A percentile compares a stretch with the other conserved stretches of the same genome.
These are phyloP conservation scores for Sugiyamaella marilandica DNA, from an alignment of 805 yeast species.

Conservation along the genomic window DNA sequence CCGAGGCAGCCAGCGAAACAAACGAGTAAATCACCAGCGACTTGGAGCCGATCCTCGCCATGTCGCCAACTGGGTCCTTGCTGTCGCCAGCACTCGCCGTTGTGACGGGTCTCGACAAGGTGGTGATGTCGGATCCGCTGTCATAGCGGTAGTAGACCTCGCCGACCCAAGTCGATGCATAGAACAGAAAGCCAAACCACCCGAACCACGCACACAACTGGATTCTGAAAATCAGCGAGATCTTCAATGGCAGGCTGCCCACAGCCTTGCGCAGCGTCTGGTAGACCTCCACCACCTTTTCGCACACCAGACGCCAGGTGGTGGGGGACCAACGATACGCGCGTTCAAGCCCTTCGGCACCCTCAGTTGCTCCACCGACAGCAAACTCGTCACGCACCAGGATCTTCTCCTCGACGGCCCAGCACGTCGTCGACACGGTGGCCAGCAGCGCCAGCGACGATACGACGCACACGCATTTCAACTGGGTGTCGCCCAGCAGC, in stretches of 20 bases:
- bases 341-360: too few species aligned
- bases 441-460: conserved; percentile 41
- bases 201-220: conserved; percentile 69
- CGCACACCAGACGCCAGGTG: not conserved
- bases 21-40: conserved; percentile 41
- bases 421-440: conserved; percentile 40
- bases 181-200: conserved; percentile 61
- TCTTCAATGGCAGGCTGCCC: conserved; percentile 43
- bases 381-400: conserved; percentile 28
- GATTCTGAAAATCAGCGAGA: conserved; percentile 47
- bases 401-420: conserved; percentile 45
- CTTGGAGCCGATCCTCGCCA: conserved; percentile 33
- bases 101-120: not conserved
- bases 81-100: not conserved
- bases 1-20: conserved; percentile 39
- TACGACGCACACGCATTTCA: conserved; percentile 45
- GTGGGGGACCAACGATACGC: too few species aligned
- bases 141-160: conserved; percentile 46
- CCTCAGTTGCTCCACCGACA: not conserved
- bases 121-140: not conserved
- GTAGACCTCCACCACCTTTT: conserved; percentile 7
- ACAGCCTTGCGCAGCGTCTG: conserved; percentile 14
- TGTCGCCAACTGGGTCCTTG: conserved; percentile 32
- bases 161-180: conserved; percentile 63
- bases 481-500: conserved; percentile 44